These are phyloP conservation scores for Solanum phureja DNA, from an alignment of 257 asterid genomes.

Conservation along the genomic window DNA sequence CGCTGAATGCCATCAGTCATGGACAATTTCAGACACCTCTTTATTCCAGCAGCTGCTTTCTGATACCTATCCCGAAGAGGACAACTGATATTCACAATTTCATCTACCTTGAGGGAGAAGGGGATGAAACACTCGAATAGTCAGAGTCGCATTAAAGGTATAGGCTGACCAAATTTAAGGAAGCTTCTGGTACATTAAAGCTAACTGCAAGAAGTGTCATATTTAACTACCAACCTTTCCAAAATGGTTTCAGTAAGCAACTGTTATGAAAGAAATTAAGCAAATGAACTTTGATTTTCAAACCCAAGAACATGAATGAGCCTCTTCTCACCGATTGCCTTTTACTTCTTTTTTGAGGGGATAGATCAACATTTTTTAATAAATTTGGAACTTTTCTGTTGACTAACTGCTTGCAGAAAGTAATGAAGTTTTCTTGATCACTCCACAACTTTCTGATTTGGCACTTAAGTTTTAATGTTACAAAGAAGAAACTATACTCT, in stretches of 20 bases:
- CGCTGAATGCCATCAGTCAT: slow-evolving; percentile 95
- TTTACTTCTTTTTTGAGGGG: background rate
- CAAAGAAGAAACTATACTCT: background rate
- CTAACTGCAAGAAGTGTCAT: background rate
- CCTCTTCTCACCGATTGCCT: background rate
- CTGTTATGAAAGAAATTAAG: background rate
- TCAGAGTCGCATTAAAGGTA: background rate
- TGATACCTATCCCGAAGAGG: slow-evolving; percentile 81
- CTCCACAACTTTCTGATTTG: background rate
- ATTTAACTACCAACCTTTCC: background rate
- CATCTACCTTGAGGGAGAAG: slow-evolving; percentile 61
- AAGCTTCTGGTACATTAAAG: background rate
- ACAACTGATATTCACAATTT: slow-evolving; percentile 75
- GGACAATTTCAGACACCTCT: slow-evolving; percentile 88
- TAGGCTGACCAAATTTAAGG: background rate
- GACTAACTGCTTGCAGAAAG: background rate
- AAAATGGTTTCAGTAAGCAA: background rate
- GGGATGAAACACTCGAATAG: background rate
- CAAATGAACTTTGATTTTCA: background rate
- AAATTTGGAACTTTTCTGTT: background rate
- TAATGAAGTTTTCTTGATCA: background rate
- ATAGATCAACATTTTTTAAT: background rate
- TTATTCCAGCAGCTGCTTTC: slow-evolving; percentile 58
- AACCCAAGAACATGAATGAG: background rate
- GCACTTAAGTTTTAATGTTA: background rate